Evolutionary conservation across 768 basidiomycete species (phyloP), one percentile per base, ranked within the genome.

Genomic region (Mycena vulgaris): DNA sequence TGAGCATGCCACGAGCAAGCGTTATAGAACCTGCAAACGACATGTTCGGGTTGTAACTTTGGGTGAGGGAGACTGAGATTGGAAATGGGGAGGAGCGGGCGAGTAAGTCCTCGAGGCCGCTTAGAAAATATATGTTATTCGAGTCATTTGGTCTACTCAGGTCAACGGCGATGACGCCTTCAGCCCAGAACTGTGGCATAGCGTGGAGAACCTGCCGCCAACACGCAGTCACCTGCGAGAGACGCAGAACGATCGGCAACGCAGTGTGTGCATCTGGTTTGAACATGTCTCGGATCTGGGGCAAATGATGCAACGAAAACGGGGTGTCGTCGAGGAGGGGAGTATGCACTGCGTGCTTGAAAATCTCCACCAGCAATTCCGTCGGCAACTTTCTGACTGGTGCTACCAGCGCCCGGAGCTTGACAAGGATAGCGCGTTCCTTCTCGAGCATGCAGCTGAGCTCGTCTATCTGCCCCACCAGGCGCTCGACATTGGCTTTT

Each of bases 401-500:
- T 0, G 52, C 56, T 2, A 69, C 19, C 56, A 58, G 63, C 1
- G 49, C 27, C 11, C 68, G 53, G 4, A 69, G 53, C 0, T 35
- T 52, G 11, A 62, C 68, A 13, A 63, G 55, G 2, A 58, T 25
- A 30, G 55, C 59, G 25, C 53, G 68, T 27, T 69, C 68, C 39
- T 31, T 55, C 30, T 57, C 40, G 6, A 42, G 68, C 19, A 63
- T 33, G n/a, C 9, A 17, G 27, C 3, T n/a, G 11, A 63, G 47
- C 25, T 63, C 67, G 42, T 23, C 28, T 25, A 63, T 63, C 13
- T 63, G 52, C 0, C 23, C 53, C 2, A 55, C 59, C 23, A 69
- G 23, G n/a, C 62, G 61, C 55, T n/a, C 68, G 47, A 69, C 63
- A 33, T 69, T 63, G 55, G 61, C 48, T 21, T 69, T 56, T n/a